phyloP scores from a whole-genome alignment of 345 rosid species.

The Nephelium lappaceum region DNA sequence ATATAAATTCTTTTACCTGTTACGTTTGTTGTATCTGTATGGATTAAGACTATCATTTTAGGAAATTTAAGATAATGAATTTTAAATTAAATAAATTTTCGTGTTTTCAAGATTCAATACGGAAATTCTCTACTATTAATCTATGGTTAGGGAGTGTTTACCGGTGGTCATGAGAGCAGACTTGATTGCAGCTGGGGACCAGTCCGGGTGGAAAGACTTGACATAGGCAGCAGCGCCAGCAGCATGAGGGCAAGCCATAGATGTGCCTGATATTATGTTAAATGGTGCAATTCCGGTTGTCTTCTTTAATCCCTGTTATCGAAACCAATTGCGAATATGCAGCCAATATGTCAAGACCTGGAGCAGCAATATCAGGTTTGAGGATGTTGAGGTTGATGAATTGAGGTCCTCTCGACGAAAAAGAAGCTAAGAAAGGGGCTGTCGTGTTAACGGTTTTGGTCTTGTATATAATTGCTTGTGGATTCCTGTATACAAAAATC shows the following conservation, averaged over 20 bases:
- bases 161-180: constrained; percentile 96
- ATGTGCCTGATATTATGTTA: constrained; percentile 79
- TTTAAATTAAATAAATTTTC: too few species aligned
- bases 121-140: too few species aligned
- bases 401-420: constrained; percentile 91
- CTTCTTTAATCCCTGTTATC: constrained; percentile 42
- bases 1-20: too few species aligned
- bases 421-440: constrained; percentile 68
- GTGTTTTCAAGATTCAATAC: too few species aligned
- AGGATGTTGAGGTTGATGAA: constrained; percentile 54
- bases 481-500: constrained; percentile 43
- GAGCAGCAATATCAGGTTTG: constrained; percentile 94
- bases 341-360: constrained; percentile 78
- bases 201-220: constrained; percentile 77
- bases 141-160: constrained; percentile 13
- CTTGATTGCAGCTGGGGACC: constrained; percentile 87
- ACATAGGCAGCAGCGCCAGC: constrained; percentile 82
- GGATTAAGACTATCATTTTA: too few species aligned
- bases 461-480: constrained; percentile 59
- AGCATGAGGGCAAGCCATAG: constrained; percentile 91
- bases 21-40: too few species aligned
- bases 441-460: constrained; percentile 37
- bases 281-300: constrained; percentile 42
- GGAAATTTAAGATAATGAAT: too few species aligned
- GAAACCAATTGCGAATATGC: constrained; percentile 59